Evolutionary conservation across 768 basidiomycete species (phyloP).

Genomic region (Strobilomyces confusus): DNA sequence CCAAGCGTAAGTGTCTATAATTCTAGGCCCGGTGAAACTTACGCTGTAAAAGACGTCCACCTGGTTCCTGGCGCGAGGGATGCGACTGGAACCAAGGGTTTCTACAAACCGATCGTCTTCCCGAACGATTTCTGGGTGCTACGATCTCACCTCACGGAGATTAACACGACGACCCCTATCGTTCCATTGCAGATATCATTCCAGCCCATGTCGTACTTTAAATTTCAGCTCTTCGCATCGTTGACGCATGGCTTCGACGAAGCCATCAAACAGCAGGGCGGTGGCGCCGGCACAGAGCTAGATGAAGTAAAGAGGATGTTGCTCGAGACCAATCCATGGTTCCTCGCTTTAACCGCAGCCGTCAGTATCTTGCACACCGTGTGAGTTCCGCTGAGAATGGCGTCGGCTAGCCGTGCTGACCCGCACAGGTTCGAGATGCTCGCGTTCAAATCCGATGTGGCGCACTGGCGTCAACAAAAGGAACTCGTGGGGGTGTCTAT

Average conservation of each 20-base stretch:
- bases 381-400: constrained; percentile 42
- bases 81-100: constrained; percentile 57
- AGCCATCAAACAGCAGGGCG: constrained; percentile 72
- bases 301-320: constrained; percentile 97
- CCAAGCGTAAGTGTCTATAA: constrained; percentile 50
- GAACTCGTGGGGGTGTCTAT: constrained; percentile 95
- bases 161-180: constrained; percentile 77
- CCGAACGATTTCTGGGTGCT: constrained; percentile 96
- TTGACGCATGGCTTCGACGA: constrained; percentile 87
- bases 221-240: constrained; percentile 82
- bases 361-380: constrained; percentile 87
- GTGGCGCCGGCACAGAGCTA: constrained; percentile 61
- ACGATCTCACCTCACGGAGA: constrained; percentile 73
- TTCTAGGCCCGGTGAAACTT: constrained; percentile 2
- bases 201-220: constrained; percentile 80
- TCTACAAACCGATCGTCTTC: constrained; percentile 86
- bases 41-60: constrained; percentile 51
- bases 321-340: constrained; percentile 82
- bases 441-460: constrained; percentile 92
- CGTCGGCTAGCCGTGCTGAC: constrained; percentile 10
- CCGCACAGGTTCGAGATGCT: constrained; percentile 81
- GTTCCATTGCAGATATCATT: constrained; percentile 81
- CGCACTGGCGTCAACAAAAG: constrained; percentile 92
- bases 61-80: constrained; percentile 60
- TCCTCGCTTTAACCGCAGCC: constrained; percentile 76